A percentile compares a stretch with the other conserved stretches of the same genome.
These are phyloP conservation scores for Myriosclerotinia scirpicola DNA, from an alignment of 2,329 filamentous ascomycete species.

Conservation along the genomic window DNA sequence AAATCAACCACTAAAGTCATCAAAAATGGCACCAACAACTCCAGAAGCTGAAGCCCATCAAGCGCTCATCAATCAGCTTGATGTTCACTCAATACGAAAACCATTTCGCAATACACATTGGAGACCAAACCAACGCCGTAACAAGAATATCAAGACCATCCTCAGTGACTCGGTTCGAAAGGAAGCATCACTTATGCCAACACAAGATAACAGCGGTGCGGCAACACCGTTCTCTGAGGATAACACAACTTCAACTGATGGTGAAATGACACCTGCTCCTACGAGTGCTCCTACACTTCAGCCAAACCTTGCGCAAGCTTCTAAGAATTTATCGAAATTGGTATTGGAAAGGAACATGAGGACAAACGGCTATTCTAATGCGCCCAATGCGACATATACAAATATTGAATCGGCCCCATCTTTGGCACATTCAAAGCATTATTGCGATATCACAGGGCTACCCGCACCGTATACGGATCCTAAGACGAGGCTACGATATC, in stretches of 20 bases:
- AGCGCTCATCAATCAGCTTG: slow-evolving; percentile 83
- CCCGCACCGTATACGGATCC: slow-evolving; percentile 92
- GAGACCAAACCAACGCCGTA: slow-evolving; percentile 91
- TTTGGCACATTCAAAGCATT: slow-evolving; percentile 78
- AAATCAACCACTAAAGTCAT: slow-evolving; percentile 11
- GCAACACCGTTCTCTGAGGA: slow-evolving; percentile 63
- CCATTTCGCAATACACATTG: slow-evolving; percentile 87
- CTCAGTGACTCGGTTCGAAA: slow-evolving; percentile 83
- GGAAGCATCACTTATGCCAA: slow-evolving; percentile 85
- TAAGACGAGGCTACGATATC: slow-evolving; percentile 89
- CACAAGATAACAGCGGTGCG: slow-evolving; percentile 75
- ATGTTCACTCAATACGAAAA: slow-evolving; percentile 83
- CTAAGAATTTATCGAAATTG: slow-evolving; percentile 80
- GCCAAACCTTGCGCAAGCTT: slow-evolving; percentile 84
- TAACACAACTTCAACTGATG: slow-evolving; percentile 53
- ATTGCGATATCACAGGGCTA: slow-evolving; percentile 94
- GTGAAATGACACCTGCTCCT: slow-evolving; percentile 46
- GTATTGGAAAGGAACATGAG: slow-evolving; percentile 80
- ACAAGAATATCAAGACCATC: slow-evolving; percentile 98
- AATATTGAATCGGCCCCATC: slow-evolving; percentile 96
- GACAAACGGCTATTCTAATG: slow-evolving; percentile 44
- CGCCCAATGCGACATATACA: slow-evolving; percentile 80
- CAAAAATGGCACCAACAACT: slow-evolving; percentile 37
- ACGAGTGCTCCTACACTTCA: slow-evolving; percentile 45
- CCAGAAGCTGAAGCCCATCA: slow-evolving; percentile 66